These are phyloP conservation scores for Chrysosporium queenslandicum DNA, from an alignment of 2,329 filamentous ascomycete species.

Conservation along the genomic window DNA sequence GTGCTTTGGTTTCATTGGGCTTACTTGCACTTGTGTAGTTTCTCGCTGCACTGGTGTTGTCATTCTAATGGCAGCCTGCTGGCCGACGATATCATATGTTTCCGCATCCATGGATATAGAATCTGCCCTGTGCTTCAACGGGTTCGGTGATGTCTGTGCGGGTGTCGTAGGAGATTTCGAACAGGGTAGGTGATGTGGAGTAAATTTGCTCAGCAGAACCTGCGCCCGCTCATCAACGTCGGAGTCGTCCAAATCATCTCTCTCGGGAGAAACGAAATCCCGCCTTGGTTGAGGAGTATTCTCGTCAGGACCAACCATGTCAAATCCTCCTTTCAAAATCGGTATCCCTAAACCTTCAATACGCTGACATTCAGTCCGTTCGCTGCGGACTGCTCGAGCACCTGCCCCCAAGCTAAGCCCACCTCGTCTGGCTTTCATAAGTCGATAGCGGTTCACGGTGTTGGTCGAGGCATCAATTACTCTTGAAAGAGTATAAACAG, in stretches of 20 bases:
- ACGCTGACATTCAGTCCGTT: background rate
- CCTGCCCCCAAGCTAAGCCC: constrained; percentile 10
- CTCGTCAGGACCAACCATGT: background rate
- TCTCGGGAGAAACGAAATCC: constrained; percentile 3
- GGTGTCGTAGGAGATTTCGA: too few relatives aligned
- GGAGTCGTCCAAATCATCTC: constrained; percentile 5
- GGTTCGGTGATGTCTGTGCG: background rate
- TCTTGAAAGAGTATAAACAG: background rate
- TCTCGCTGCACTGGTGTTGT: background rate
- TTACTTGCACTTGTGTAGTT: background rate
- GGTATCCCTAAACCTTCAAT: background rate
- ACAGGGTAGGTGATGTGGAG: background rate
- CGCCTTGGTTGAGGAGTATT: background rate
- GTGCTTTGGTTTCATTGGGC: background rate
- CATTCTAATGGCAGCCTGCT: background rate
- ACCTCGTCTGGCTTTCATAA: constrained; percentile 12
- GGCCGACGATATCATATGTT: background rate
- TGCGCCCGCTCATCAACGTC: constrained; percentile 2
- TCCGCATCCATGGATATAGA: constrained; percentile 1
- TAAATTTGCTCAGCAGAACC: constrained; percentile 3
- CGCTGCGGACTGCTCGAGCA: constrained; percentile 1
- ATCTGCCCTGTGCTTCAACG: constrained; percentile 4
- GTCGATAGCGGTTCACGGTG: background rate
- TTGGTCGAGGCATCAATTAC: background rate
- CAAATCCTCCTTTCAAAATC: background rate